Evolutionary conservation across 2,329 filamentous ascomycete species (phyloP).

Genomic region (Thielaviopsis euricoi): DNA sequence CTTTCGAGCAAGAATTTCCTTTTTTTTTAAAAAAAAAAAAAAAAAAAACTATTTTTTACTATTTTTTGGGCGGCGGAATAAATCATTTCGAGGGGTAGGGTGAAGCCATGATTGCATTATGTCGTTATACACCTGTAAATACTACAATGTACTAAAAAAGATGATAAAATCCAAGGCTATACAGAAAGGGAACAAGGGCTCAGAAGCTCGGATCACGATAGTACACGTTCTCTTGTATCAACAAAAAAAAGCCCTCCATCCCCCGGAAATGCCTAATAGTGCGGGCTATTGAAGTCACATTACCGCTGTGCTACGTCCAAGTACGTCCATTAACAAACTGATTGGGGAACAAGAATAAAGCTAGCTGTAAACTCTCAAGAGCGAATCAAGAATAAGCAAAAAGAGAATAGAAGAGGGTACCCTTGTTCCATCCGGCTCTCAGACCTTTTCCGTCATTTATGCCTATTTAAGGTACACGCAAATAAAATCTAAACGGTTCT

Average conservation of each 20-base stretch:
- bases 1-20: not conserved
- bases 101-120: not conserved
- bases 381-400: not conserved
- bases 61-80: too few species aligned
- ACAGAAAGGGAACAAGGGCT: not conserved
- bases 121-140: not conserved
- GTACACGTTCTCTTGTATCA: not conserved
- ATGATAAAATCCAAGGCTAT: not conserved
- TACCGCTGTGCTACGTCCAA: too few species aligned
- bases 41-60: too few species aligned
- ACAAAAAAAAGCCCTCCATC: not conserved
- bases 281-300: not conserved
- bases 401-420: too few species aligned
- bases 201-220: not conserved
- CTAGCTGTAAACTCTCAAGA: not conserved
- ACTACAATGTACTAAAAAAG: not conserved
- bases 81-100: too few species aligned
- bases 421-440: not conserved
- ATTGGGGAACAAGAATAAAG: too few species aligned
- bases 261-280: not conserved
- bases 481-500: not conserved
- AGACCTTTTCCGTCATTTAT: not conserved
- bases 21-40: too few species aligned
- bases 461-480: not conserved
- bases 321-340: too few species aligned